A percentile compares a stretch with the other conserved stretches of the same genome.
These are phyloP conservation scores for Starmerella geochares DNA, from an alignment of 805 yeast species.

Conservation along the genomic window DNA sequence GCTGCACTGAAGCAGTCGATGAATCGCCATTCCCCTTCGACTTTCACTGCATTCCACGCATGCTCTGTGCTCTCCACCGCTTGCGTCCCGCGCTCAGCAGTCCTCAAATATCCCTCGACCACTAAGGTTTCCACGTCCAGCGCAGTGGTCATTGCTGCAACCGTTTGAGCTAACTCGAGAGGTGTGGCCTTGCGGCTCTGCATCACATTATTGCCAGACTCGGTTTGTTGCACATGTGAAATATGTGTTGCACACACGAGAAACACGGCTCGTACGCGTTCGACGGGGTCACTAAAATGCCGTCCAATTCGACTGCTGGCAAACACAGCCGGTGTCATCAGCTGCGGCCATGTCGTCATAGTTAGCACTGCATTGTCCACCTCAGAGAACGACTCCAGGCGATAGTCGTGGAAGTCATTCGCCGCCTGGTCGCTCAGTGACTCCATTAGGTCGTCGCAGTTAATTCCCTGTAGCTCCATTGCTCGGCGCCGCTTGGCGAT, in stretches of 20 bases:
- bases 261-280: slow-evolving; percentile 55
- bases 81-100: slow-evolving; percentile 48
- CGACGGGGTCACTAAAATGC: slow-evolving; percentile 45
- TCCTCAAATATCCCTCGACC: slow-evolving; percentile 72
- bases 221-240: slow-evolving; percentile 34
- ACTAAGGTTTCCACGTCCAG: slow-evolving; percentile 66
- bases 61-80: slow-evolving; percentile 41
- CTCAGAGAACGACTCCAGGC: slow-evolving; percentile 25
- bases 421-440: slow-evolving; percentile 10
- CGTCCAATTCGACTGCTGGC: slow-evolving; percentile 45
- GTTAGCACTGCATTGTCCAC: slow-evolving; percentile 28
- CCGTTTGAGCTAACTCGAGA: slow-evolving; percentile 66
- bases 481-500: slow-evolving; percentile 59
- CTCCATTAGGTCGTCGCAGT: slow-evolving; percentile 18
- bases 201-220: slow-evolving; percentile 27
- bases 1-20: slow-evolving; percentile 47
- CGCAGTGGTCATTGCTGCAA: slow-evolving; percentile 59
- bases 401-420: slow-evolving; percentile 23
- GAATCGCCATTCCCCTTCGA: slow-evolving; percentile 70
- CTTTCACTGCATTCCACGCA: slow-evolving; percentile 72
- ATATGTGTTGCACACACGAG: slow-evolving; percentile 53
- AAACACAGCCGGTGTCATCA: slow-evolving; percentile 45
- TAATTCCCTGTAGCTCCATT: slow-evolving; percentile 26
- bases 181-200: slow-evolving; percentile 47
- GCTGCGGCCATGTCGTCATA: slow-evolving; percentile 34